Evolutionary conservation across 2,329 filamentous ascomycete species (phyloP), one percentile per base, ranked within the genome.

Genomic region (Penicillium sp.): DNA sequence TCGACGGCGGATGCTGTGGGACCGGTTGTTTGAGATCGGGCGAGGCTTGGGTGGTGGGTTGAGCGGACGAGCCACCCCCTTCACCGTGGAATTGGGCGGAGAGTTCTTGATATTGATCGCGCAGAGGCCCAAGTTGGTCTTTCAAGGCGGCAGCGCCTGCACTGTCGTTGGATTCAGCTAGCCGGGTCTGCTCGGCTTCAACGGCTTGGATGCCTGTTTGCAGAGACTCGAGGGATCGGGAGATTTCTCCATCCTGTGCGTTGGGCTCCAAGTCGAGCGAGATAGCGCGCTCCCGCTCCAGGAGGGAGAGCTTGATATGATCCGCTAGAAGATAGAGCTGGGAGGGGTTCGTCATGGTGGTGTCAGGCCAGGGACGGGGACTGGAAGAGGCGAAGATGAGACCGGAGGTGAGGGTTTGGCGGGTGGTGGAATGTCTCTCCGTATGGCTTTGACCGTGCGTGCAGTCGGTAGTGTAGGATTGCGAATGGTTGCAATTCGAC

Each of bases 261-360:
- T 86, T 86, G 43, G 82, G 82, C 50, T 89, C 82, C 47, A 95
- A 80, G 58, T 89, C 84, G 39, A 95, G 79, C 11, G 83, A 86
- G 61, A 88, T 82, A 42, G 90, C 89, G 49, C 91, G 84, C 72
- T 95, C 85, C 49, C 91, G 84, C 74, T 97, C 93, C 26, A 97
- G 83, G 12, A 98, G 79, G 11, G 90, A 95, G 52, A 97, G 82
- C 73, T 97, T 96, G 77, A 97, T 88, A 71, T 97, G 91, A 73
- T 98, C 93, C 63, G 90, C 89, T 49, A 97, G 82, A 46, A 97
- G 85, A 67, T 90, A 89, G 58, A 97, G 84, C 70, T 96, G 90
- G 11, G 78, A 77, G 43, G 81, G 76, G 58, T 77, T 81, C 50
- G 75, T 66, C 72, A 75, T 76, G 27, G 62, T 66, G 60, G 67